These are phyloP conservation scores for Phalaenopsis hybrid DNA, from an alignment of 116 monocot genomes.

Conservation along the genomic window DNA sequence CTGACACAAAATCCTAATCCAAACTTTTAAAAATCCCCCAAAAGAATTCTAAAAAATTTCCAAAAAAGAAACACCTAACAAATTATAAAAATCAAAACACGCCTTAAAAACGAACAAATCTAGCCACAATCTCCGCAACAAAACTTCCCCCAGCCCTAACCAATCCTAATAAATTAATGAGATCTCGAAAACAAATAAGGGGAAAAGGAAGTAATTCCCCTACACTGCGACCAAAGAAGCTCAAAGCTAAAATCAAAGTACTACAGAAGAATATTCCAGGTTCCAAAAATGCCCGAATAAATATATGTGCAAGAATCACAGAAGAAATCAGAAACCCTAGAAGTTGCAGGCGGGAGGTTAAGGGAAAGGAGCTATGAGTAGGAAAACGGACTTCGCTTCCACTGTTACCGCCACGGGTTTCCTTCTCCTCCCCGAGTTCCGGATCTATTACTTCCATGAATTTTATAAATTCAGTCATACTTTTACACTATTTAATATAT, in stretches of 20 bases:
- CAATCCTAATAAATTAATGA: not conserved
- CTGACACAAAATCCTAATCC: not conserved
- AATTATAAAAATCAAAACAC: not conserved
- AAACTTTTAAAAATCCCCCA: conserved; percentile 1
- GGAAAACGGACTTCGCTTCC: not conserved
- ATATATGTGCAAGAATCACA: not conserved
- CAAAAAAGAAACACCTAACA: not conserved
- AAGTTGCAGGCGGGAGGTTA: conserved; percentile 1
- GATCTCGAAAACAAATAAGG: not conserved
- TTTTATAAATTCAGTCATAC: too few species aligned
- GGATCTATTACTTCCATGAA: too few species aligned
- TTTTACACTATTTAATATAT: too few species aligned
- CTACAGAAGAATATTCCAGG: not conserved
- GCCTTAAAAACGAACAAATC: conserved; percentile 1
- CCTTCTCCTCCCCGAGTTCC: not conserved
- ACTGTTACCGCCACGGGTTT: conserved; percentile 8
- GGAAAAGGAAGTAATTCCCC: not conserved
- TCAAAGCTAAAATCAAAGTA: not conserved
- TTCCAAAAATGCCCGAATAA: not conserved
- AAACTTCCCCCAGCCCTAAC: not conserved
- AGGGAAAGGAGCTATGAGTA: not conserved
- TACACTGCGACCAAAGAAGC: not conserved
- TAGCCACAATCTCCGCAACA: conserved; percentile 10
- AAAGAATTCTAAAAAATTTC: not conserved
- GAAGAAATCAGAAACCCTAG: not conserved